Evolutionary conservation across 495 filamentous ascomycete species (phyloP).

Genomic region (Xylaria telfairii): DNA sequence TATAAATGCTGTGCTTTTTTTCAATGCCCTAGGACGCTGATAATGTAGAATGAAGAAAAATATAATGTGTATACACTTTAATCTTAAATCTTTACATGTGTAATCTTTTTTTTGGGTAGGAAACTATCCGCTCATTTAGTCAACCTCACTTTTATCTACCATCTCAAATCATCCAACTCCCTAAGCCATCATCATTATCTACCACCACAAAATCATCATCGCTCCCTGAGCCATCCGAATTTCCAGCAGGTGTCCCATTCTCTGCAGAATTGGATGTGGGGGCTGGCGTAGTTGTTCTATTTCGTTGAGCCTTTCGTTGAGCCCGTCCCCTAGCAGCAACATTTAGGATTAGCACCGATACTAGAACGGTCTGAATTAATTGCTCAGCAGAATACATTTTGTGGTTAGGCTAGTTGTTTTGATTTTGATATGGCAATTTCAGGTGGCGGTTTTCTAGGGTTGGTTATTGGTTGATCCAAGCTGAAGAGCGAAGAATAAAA

Average conservation of each 20-base stretch:
- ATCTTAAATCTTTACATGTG: no score
- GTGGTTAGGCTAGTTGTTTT: not conserved
- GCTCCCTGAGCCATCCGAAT: not conserved
- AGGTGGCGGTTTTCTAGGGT: not conserved
- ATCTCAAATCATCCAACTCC: no score
- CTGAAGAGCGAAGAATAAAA: not conserved
- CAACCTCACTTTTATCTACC: no score
- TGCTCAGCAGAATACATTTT: not conserved
- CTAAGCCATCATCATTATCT: no score
- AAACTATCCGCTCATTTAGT: no score
- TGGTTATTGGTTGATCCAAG: not conserved
- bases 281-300: not conserved
- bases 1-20: no score
- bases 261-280: not conserved
- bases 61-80: no score
- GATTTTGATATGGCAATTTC: not conserved
- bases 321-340: not conserved
- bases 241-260: not conserved
- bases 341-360: not conserved
- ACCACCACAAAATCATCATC: no score
- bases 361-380: not conserved
- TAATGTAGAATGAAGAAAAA: no score
- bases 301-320: not conserved
- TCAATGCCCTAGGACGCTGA: no score
- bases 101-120: no score